Evolutionary conservation across 306 rosid genomes (phyloP), one percentile per base, ranked within the genome.

Genomic region (Sindora glabra): DNA sequence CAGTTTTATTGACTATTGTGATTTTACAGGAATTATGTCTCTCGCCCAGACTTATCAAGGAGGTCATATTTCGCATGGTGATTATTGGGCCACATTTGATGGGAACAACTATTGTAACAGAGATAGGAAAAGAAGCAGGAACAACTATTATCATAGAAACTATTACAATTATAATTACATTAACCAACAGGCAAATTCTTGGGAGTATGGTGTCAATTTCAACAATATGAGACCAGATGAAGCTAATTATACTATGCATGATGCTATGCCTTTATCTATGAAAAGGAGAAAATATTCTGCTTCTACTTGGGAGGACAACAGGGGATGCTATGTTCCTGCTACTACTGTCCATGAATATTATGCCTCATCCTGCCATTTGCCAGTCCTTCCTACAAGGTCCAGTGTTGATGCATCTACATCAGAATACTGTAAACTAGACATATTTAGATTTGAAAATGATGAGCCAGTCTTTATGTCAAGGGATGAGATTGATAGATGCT

Each of bases 401-500:
- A 73, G 59, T 23, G 76, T 73, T 1, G 82, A 76, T 67, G 70
- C 80, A 56, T 75, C 79, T 49, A 75, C 80, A 16, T 69, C 89
- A 48, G 53, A 81, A 42, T 64, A 67, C 36, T 56, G 77, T 71
- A 89, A 92, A 74, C 81, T 74, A 14, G 87, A 73, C 50, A 67
- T 58, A 61, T 65, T 90, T 15, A 61, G 69, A 48, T 84, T 86
- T 69, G 96, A 84, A 29, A 94, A 92, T 26, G 99, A 89, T 34
- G 83, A 77, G 45, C 83, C 81, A 2, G 47, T 71, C 52, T 86
- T 89, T 56, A 59, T 92, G 99, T 89, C 99, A 6, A 86, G 95
- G 77, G 96, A 84, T 64, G 97, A 89, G 80, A 89, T 92, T 66
- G 99, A 92, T 74, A 84, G 95, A 79, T 40, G 52, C 71, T 92